A percentile compares a stretch with the other conserved stretches of the same genome.
These are phyloP conservation scores for Guillardia theta DNA, from an alignment of 78 protist genomes.

Conservation along the genomic window DNA sequence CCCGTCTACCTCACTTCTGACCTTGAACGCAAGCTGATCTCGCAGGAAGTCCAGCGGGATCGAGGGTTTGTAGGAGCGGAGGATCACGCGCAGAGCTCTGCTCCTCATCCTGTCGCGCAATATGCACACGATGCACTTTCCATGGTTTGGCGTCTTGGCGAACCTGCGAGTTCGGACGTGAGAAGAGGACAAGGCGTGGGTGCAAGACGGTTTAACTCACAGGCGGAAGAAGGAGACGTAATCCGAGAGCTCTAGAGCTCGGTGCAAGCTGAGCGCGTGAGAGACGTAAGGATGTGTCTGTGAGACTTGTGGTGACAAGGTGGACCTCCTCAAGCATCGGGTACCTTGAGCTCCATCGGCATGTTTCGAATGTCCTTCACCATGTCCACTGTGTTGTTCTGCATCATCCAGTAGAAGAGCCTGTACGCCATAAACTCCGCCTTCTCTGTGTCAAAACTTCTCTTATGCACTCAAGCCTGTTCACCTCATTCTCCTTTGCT, in stretches of 20 bases:
- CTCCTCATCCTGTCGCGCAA: not conserved
- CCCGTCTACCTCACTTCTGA: too few relatives aligned
- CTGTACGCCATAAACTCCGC: not conserved
- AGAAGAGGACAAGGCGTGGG: not conserved
- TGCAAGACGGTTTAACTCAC: too few relatives aligned
- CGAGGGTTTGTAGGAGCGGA: not conserved
- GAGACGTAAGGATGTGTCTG: not conserved
- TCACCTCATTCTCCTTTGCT: not conserved
- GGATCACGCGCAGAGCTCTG: not conserved
- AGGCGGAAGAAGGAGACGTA: not conserved
- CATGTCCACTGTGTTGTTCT: not conserved
- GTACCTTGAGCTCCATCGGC: not conserved
- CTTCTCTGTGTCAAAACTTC: too few relatives aligned
- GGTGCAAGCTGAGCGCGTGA: not conserved
- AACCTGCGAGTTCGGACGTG: not conserved
- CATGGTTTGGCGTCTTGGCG: not conserved
- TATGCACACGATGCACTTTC: not conserved
- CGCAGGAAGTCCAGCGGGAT: too few relatives aligned
- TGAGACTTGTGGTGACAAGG: too few relatives aligned
- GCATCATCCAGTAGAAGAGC: conserved; percentile 17
- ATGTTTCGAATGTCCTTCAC: not conserved
- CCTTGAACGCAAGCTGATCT: too few relatives aligned
- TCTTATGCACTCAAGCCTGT: too few relatives aligned
- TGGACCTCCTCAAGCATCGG: too few relatives aligned
- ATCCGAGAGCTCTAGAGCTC: not conserved